Evolutionary conservation across 345 rosid genomes (phyloP), one percentile per base, ranked within the genome.

Genomic region (Eucalyptus grandis): DNA sequence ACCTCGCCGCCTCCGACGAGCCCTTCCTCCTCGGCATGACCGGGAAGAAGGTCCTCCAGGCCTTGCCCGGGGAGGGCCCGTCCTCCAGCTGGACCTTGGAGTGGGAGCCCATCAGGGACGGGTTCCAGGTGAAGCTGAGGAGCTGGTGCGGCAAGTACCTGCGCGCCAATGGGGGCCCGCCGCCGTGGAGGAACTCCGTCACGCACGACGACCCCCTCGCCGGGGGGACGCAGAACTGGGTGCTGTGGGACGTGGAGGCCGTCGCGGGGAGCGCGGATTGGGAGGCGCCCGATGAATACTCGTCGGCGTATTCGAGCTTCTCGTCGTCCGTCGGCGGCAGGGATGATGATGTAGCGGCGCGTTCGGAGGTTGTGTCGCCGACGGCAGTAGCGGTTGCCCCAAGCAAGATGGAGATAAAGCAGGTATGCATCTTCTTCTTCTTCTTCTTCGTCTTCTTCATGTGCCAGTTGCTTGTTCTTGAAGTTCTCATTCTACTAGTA

Each of bases 1-100:
- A 96, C 94, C 92, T 98, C 51, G 92, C 97, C 34, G 98, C 98
- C 87, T 95, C 98, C 34, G 95, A 96, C 82, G n/a, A 83, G 10
- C 94, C 97, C 58, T 96, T 98, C 87, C 95, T 98, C 37, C 92
- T 97, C 13, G 99, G 99, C 67, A 92, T 96, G 96, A 97, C 99
- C 5, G 99, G 99, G 27, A 94, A 96, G 77, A 98, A 91, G 62
- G 97, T 93, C 15, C 22, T 91, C 49, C 99, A 95, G 91, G 92
- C 96, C 51, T 43, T 47, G 43, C 93, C 95, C 30, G 91, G 91
- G 50, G 87, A 89, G 87, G 81, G 88, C 65, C 22, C 81, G 24
- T 31, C 4, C 85, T 77, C 51, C 56, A 96, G 96, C 87, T 96
- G 96, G 94, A 93, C 91, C 31, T 89, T 95, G 14, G 95, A 98